These are phyloP conservation scores for Geotrichum citri-aurantii DNA, from an alignment of 1,139 yeast species.

Conservation along the genomic window DNA sequence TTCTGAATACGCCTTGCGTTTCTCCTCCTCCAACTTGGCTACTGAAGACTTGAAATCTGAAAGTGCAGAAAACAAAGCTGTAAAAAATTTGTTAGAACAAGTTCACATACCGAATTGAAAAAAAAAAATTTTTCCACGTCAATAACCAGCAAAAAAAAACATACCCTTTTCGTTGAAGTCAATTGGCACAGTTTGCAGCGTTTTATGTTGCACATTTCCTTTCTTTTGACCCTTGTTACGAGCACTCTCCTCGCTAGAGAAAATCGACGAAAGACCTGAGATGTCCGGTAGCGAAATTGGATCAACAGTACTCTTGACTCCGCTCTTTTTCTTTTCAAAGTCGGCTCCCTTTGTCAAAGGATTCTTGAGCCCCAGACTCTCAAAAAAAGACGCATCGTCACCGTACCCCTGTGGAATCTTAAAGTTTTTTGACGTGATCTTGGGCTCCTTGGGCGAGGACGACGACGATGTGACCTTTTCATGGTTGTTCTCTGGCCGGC, in stretches of 20 bases:
- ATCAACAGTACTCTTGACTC: not conserved
- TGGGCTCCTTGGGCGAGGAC: constrained; percentile 10
- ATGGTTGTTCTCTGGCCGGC: constrained; percentile 8
- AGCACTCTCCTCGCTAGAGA: constrained; percentile 23
- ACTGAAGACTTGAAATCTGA: constrained; percentile 26
- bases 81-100: not conserved
- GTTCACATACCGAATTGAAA: not conserved
- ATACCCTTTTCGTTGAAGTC: constrained; percentile 28
- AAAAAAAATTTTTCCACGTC: no score
- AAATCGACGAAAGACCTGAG: constrained; percentile 27
- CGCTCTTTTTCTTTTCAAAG: constrained; percentile 3
- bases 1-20: constrained; percentile 15
- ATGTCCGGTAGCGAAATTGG: constrained; percentile 25
- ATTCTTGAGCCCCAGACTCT: constrained; percentile 14
- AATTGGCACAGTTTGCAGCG: constrained; percentile 27
- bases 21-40: constrained; percentile 24
- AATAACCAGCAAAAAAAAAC: no score
- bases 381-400: constrained; percentile 26
- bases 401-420: constrained; percentile 26
- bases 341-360: constrained; percentile 1
- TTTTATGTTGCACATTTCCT: constrained; percentile 22
- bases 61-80: constrained; percentile 26
- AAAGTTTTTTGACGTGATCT: constrained; percentile 12
- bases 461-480: constrained; percentile 19
- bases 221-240: constrained; percentile 16